Base-by-base conservation (phyloP, 352 stramenopile species). In the Peronospora farinosa region DNA sequence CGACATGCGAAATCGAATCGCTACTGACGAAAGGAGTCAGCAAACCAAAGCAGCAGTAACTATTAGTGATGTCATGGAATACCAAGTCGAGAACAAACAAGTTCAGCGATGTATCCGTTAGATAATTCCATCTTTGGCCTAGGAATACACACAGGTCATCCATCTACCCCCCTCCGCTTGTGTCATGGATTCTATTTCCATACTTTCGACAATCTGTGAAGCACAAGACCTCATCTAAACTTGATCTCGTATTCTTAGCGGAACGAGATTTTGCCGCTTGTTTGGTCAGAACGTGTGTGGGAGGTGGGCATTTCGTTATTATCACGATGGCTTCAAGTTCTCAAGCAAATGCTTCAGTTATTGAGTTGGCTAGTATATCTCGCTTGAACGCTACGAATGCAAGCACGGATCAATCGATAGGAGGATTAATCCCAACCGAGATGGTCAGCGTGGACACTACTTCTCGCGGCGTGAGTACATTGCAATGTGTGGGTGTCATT, bases 121-220 rank as follows among this genome's bases (percentile, higher is more conserved):
- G 23, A 5, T 33, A 60, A 63, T 50, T 54, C n/a, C 12, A 8
- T 48, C 13, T 47, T 52, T 66, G 57, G 52, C 37, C 27, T 30
- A 46, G 25, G 51, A 38, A 36, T 57, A 52, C 45, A 19, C 13
- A 5, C 3, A 12, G 10, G 28, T 12, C n/a, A n/a, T n/a, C n/a
- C n/a, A n/a, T n/a, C 7, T 12, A 12, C 10, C 23, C 46, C 10
- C 23, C 46, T 57, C 35, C 33, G 38, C 33, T 48, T 38, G 44
- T 56, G 57, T 56, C 56, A 48, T 55, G 27, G 32, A 21, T 54
- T 54, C 19, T 40, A 27, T 48, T 47, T 51, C 40, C 35, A 61
- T 53, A 17, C 11, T 56, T 55, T 57, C 45, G 17, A 54, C 21
- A 19, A 52, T 60, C 38, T 54, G 54, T 57, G 47, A 41, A 16